Evolutionary conservation across 176 grass and related monocot genomes (phyloP), one percentile per base, ranked within the genome.

Genomic region (Metroxylon sagu): DNA sequence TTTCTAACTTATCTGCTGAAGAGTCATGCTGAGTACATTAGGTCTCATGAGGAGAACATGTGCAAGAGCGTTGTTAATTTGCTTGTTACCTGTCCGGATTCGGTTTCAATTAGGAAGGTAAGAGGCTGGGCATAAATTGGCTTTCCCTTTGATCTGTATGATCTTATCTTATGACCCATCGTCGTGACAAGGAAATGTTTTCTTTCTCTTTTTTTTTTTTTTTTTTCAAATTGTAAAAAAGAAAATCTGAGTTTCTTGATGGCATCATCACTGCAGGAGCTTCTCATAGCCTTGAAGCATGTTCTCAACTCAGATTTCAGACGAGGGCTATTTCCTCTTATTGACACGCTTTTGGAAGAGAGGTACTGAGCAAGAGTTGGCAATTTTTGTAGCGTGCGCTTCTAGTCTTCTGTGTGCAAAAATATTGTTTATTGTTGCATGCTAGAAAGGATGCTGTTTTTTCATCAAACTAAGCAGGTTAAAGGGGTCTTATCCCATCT

Each of bases 41-140:
- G 85, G 58, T 58, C 93, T 76, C 86, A 83, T 35, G 93, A 98
- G 79, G 88, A 98, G 80, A 89, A 88, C 76, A 98, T 98, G 77
- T 98, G 93, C 93, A 92, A 88, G 79, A 98, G 93, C 50, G 92
- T 98, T 74, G 93, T 92, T 51, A 98, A 82, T 67, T 89, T 98
- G 88, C 82, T 98, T 77, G 84, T 98, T 70, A 98, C 84, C 21
- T 98, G 93, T 61, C 93, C 93, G 4, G 93, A 98, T 61, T 98
- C 93, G 60, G 93, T 98, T 73, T 92, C 93, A 58, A 89, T 92
- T 35, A 83, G 93, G 72, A 98, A 98, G 93, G 93, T 84, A 49
- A 62, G 79, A 53, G 53, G 5, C 14, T 5, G 19, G 39, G 31
- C 19, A 49, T 19, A 39, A 1, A 2, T 14, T 43, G 35, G 35